Base-by-base conservation (phyloP, 2,329 filamentous ascomycete genomes). In the Arthrobotrys iridis region DNA sequence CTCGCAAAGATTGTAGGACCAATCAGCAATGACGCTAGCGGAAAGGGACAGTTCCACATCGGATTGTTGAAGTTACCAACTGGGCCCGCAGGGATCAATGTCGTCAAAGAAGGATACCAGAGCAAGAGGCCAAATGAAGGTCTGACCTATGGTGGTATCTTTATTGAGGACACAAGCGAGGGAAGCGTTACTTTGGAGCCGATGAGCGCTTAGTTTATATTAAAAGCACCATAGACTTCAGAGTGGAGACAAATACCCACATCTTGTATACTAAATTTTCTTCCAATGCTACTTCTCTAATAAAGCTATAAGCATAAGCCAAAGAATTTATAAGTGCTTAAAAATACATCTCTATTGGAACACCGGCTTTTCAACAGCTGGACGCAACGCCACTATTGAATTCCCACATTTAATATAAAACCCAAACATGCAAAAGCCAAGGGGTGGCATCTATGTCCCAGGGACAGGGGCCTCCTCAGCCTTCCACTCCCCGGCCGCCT, bases 21-120 rank as follows among this genome's bases (percentile, higher is more conserved):
- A 0, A 78, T 86, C 0, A 20, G 81, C 41, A 87, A 87, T 77
- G 83, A 88, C 77, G 83, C 88, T 65, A 83, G 83, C 41, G 88
- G 88, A 3, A 84, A 85, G 64, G 88, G 88, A 20, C 87, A 89
- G 80, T 88, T 85, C 80, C 88, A 90, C 79, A 85, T 89, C 59
- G 88, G 88, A 35, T 79, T 89, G 0, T 82, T 90, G 71, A 89
- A 89, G 84, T 89, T 79, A 43, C 79, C 79, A n/a, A 79, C 79
- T 1, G 89, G 83, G 84, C 86, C 4, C 83, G 85, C 52, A 83
- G 71, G 71, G n/a, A 85, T 63, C 77, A 84, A 87, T 77, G 82
- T 87, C 40, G 83, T 83, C 46, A 84, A 84, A 79, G 79, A 83
- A 40, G 86, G 85, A 3, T 83, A 82, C 77, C 86, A 88, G 79